These are phyloP conservation scores for Chalciporus sphaerocephalus DNA, from an alignment of 768 basidiomycete species.

Conservation along the genomic window DNA sequence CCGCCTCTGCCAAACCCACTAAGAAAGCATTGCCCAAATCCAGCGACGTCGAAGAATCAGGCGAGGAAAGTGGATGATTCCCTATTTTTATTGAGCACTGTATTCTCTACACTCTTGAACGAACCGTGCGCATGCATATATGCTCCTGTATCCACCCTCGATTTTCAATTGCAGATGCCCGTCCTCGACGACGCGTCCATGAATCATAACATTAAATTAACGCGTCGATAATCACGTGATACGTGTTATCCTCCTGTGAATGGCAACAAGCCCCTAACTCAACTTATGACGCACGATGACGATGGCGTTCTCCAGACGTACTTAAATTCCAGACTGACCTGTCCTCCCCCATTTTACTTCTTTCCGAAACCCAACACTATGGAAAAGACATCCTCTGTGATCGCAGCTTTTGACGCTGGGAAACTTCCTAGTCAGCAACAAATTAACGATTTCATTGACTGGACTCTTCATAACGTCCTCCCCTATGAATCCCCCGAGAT, in stretches of 20 bases:
- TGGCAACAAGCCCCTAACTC: slow-evolving; percentile 15
- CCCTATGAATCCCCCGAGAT: slow-evolving; percentile 38
- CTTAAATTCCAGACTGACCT: background rate
- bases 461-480: slow-evolving; percentile 46
- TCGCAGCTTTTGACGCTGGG: slow-evolving; percentile 67
- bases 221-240: slow-evolving; percentile 14
- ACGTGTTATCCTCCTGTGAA: slow-evolving; percentile 6
- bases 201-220: background rate
- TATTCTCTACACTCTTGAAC: slow-evolving; percentile 3
- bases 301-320: background rate
- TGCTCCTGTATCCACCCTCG: slow-evolving; percentile 13
- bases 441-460: slow-evolving; percentile 49
- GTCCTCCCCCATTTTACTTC: background rate
- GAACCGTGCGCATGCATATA: slow-evolving; percentile 7
- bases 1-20: slow-evolving; percentile 13
- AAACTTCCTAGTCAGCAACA: slow-evolving; percentile 67
- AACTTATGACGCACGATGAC: slow-evolving; percentile 12
- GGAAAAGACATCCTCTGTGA: slow-evolving; percentile 58
- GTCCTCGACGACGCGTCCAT: background rate
- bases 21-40: slow-evolving; percentile 20
- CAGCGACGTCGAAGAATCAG: slow-evolving; percentile 22
- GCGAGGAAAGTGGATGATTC: slow-evolving; percentile 20
- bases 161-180: too few species aligned
- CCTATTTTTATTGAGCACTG: slow-evolving; percentile 10
- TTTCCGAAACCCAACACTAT: slow-evolving; percentile 31